These are phyloP conservation scores for Elongisporangium prolatum DNA, from an alignment of 352 stramenopile species.

Conservation along the genomic window DNA sequence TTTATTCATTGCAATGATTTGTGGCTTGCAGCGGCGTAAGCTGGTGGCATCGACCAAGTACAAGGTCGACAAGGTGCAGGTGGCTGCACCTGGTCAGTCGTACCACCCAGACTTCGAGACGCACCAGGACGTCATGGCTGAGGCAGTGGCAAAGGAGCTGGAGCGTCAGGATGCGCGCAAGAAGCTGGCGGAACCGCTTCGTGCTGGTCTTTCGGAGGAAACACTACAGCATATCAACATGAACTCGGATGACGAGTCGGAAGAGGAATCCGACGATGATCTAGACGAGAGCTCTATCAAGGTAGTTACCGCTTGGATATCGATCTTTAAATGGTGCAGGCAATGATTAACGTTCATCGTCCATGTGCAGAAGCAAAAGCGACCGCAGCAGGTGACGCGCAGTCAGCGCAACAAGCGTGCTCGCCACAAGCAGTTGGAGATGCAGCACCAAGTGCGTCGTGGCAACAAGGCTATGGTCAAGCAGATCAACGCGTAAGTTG, in stretches of 20 bases:
- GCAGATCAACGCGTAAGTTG: slow-evolving; percentile 82
- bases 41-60: slow-evolving; percentile 53
- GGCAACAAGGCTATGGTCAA: slow-evolving; percentile 75
- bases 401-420: slow-evolving; percentile 74
- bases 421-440: slow-evolving; percentile 77
- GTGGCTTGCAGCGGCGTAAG: slow-evolving; percentile 25
- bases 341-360: not conserved
- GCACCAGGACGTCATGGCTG: slow-evolving; percentile 76
- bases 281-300: slow-evolving; percentile 23
- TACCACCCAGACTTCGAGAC: slow-evolving; percentile 82
- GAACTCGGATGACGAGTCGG: slow-evolving; percentile 29
- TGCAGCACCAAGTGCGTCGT: slow-evolving; percentile 53
- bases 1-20: not conserved
- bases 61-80: slow-evolving; percentile 67
- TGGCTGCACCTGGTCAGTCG: slow-evolving; percentile 73
- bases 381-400: slow-evolving; percentile 56
- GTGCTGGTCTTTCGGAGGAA: slow-evolving; percentile 67
- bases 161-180: slow-evolving; percentile 50
- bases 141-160: slow-evolving; percentile 62
- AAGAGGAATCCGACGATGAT: slow-evolving; percentile 38
- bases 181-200: slow-evolving; percentile 39
- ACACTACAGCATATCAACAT: slow-evolving; percentile 78
- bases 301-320: slow-evolving; percentile 7
- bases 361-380: slow-evolving; percentile 22
- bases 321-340: not conserved